Percentiles rank a stretch among this genome's conserved stretches.
These are phyloP conservation scores for Pleoardoris graminearum DNA, from an alignment of 2,329 filamentous ascomycete species.

Conservation along the genomic window DNA sequence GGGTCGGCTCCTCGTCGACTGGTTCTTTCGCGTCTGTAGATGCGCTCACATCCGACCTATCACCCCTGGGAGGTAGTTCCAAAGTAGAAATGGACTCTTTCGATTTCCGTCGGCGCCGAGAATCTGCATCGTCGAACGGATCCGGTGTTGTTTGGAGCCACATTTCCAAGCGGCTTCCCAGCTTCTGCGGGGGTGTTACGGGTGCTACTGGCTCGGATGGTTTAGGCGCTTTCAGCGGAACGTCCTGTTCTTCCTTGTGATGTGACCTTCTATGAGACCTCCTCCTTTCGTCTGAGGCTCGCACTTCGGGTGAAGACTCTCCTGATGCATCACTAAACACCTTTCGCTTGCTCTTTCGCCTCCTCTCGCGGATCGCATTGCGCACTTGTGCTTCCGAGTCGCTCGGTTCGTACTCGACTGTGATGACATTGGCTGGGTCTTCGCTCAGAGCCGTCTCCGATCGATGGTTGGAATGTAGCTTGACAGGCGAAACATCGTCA, in stretches of 20 bases:
- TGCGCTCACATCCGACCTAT: constrained; percentile 32
- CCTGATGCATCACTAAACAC: constrained; percentile 29
- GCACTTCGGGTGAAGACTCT: constrained; percentile 28
- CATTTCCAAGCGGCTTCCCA: constrained; percentile 60
- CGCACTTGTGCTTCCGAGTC: constrained; percentile 17
- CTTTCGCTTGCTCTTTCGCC: constrained; percentile 33
- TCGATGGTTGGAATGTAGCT: constrained; percentile 20
- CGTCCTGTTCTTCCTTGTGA: constrained; percentile 28
- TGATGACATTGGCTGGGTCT: constrained; percentile 28
- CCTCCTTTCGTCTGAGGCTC: constrained; percentile 17
- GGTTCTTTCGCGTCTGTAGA: constrained; percentile 29
- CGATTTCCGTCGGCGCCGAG: constrained; percentile 37
- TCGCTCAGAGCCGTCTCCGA: constrained; percentile 32
- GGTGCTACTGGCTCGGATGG: constrained; percentile 23
- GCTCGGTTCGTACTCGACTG: constrained; percentile 35
- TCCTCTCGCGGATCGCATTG: constrained; percentile 33
- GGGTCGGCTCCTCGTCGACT: constrained; percentile 23
- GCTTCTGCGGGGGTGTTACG: constrained; percentile 50
- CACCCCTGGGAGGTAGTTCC: constrained; percentile 26
- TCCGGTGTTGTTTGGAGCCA: constrained; percentile 63
- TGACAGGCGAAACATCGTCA: constrained; percentile 31
- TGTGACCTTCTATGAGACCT: constrained; percentile 32
- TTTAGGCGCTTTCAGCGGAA: constrained; percentile 16
- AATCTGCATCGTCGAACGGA: constrained; percentile 56
- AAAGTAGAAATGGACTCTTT: constrained; percentile 36